A percentile compares a stretch with the other conserved stretches of the same genome.
These are phyloP conservation scores for Kregervanrija pseudodelftensis DNA, from an alignment of 805 yeast genomes.

Conservation along the genomic window DNA sequence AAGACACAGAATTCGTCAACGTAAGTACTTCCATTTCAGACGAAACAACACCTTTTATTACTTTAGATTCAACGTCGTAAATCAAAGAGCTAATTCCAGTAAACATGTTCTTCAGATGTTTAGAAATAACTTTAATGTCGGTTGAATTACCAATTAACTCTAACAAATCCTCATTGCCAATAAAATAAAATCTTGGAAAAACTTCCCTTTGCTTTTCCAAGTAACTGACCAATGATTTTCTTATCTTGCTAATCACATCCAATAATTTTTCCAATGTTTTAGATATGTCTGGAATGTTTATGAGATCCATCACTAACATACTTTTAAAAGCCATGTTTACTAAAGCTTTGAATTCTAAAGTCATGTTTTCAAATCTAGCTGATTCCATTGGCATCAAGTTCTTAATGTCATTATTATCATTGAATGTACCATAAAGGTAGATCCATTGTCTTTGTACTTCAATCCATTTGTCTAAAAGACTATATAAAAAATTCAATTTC, in stretches of 20 bases:
- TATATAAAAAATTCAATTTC: slow-evolving; percentile 42
- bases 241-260: slow-evolving; percentile 51
- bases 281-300: slow-evolving; percentile 42
- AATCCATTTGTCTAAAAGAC: slow-evolving; percentile 61
- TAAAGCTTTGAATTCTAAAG: slow-evolving; percentile 51
- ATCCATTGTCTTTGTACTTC: slow-evolving; percentile 89
- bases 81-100: slow-evolving; percentile 47
- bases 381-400: slow-evolving; percentile 65
- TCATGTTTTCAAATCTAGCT: slow-evolving; percentile 53
- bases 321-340: slow-evolving; percentile 43
- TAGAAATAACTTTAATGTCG: slow-evolving; percentile 40
- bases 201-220: slow-evolving; percentile 70
- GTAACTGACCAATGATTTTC: slow-evolving; percentile 65
- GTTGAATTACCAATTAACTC: slow-evolving; percentile 68
- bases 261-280: slow-evolving; percentile 39
- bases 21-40: slow-evolving; percentile 54
- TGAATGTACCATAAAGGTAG: slow-evolving; percentile 74
- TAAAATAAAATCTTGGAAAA: slow-evolving; percentile 78
- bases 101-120: slow-evolving; percentile 66
- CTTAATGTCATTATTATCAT: slow-evolving; percentile 48
- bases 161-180: slow-evolving; percentile 85
- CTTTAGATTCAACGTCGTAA: slow-evolving; percentile 19
- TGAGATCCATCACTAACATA: slow-evolving; percentile 48
- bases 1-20: slow-evolving; percentile 37
- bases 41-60: slow-evolving; percentile 43